Conservation (phyloP, 495 filamentous ascomycete species). For the Thozetella sp. region DNA sequence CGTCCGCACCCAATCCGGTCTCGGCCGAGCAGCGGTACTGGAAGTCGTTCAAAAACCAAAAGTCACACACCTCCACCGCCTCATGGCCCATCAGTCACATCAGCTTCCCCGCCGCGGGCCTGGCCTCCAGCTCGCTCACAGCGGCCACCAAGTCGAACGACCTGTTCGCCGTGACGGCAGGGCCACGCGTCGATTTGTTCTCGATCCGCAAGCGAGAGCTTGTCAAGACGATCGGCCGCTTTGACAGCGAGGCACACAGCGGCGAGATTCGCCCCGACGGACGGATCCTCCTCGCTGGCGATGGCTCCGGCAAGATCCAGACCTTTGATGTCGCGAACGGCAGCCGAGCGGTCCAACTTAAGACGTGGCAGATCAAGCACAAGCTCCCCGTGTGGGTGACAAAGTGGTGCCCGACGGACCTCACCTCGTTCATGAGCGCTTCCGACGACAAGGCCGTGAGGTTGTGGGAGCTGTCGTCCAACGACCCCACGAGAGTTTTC, state of each 20-base stretch:
- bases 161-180: constrained; percentile 89
- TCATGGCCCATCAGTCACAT: constrained; percentile 86
- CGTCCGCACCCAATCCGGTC: constrained; percentile 67
- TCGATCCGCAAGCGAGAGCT: constrained; percentile 86
- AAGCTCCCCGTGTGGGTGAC: constrained; percentile 93
- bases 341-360: constrained; percentile 81
- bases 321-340: constrained; percentile 79
- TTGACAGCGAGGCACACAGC: constrained; percentile 84
- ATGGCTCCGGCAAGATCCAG: constrained; percentile 87
- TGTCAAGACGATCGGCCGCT: constrained; percentile 88
- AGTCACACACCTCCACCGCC: constrained; percentile 82
- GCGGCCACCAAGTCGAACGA: constrained; percentile 57
- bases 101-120: constrained; percentile 63
- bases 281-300: constrained; percentile 84
- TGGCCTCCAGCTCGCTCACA: constrained; percentile 44
- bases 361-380: constrained; percentile 88
- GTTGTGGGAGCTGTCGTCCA: constrained; percentile 88
- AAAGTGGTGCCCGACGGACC: constrained; percentile 82
- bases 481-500: constrained; percentile 73
- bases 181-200: constrained; percentile 89
- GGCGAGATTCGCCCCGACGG: constrained; percentile 89
- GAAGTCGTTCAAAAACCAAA: constrained; percentile 84
- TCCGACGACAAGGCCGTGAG: constrained; percentile 91
- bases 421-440: constrained; percentile 81
- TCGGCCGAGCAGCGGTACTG: constrained; percentile 96